Base-by-base conservation (phyloP, 176 grass and related monocot species). In the Hordeum marinum region DNA sequence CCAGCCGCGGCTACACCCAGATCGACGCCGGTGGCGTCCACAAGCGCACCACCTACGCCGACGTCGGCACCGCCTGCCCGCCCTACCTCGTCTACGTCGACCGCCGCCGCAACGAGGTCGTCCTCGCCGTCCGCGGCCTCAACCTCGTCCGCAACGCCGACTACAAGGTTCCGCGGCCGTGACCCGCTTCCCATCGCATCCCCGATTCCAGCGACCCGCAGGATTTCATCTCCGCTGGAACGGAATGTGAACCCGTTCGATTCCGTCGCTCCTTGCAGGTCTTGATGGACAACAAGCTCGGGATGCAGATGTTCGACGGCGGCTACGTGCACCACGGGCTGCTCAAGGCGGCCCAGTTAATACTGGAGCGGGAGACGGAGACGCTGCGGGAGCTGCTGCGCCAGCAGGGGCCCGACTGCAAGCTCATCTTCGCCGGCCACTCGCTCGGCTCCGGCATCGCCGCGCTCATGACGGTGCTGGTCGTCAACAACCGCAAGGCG, bases 61-160 rank as follows among this genome's bases (percentile, higher is more conserved):
- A 99, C 36, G 91, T 94, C 54, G 82, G 85, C 24, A 84, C 62
- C 75, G 37, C 63, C 18, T 92, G 85, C 69, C 97, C 97, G 17
- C 97, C 94, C 5, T 99, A 94, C 92, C 23, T 99, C 72, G 46
- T 94, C 78, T 99, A 94, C 79, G 84, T 89, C 71, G 97, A 96
- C 83, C 79, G 68, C 45, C 35, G 9, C 3, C 78, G 86, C 86
- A 88, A 77, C 82, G 94, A 99, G 84, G 7, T 99, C 88, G 34
- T 99, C 72, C 91, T 99, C 75, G 94, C 97, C 82, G 45, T 99
- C 6, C 91, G 97, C 20, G 97, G 97, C 11, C 94, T 99, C 84
- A 99, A 99, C 89, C 97, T 99, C 86, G 82, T 86, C 69, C 97
- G 94, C 61, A 85, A 99, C 87, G 91, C 91, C 64, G 97, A 99